Evolutionary conservation across 2,329 filamentous ascomycete genomes (phyloP).

Genomic region (Rutstroemia sp.): DNA sequence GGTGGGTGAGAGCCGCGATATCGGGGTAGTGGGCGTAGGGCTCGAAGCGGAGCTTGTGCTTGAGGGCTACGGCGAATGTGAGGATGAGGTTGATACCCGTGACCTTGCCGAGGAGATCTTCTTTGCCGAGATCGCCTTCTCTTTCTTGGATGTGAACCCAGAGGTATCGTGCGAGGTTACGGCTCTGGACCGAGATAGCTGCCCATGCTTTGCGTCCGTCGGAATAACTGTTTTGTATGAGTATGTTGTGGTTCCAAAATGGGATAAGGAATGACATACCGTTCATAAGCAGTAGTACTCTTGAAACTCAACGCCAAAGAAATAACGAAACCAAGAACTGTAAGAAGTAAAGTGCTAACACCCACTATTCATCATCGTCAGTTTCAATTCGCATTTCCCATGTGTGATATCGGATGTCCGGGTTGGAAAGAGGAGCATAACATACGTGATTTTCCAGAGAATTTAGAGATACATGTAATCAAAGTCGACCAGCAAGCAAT

Average conservation of each 20-base stretch:
- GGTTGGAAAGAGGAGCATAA: slow-evolving; percentile 4
- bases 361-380: slow-evolving; percentile 32
- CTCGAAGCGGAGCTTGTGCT: slow-evolving; percentile 79
- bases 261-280: slow-evolving; percentile 25
- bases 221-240: slow-evolving; percentile 35
- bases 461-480: slow-evolving; percentile 48
- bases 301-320: slow-evolving; percentile 72
- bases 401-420: too few relatives aligned
- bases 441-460: slow-evolving; percentile 23
- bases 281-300: slow-evolving; percentile 70
- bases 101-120: slow-evolving; percentile 63
- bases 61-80: slow-evolving; percentile 69
- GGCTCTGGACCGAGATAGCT: slow-evolving; percentile 50
- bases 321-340: slow-evolving; percentile 75
- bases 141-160: slow-evolving; percentile 71
- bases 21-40: slow-evolving; percentile 73
- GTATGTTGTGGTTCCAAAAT: not conserved
- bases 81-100: slow-evolving; percentile 65
- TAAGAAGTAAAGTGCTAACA: slow-evolving; percentile 63
- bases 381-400: not conserved
- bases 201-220: slow-evolving; percentile 60
- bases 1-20: slow-evolving; percentile 58
- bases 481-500: slow-evolving; percentile 58
- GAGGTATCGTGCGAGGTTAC: slow-evolving; percentile 67
- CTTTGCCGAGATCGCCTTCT: slow-evolving; percentile 48